A percentile compares a stretch with the other conserved stretches of the same genome.
These are phyloP conservation scores for Botrytis byssoidea DNA, from an alignment of 2,329 filamentous ascomycete genomes.

Conservation along the genomic window DNA sequence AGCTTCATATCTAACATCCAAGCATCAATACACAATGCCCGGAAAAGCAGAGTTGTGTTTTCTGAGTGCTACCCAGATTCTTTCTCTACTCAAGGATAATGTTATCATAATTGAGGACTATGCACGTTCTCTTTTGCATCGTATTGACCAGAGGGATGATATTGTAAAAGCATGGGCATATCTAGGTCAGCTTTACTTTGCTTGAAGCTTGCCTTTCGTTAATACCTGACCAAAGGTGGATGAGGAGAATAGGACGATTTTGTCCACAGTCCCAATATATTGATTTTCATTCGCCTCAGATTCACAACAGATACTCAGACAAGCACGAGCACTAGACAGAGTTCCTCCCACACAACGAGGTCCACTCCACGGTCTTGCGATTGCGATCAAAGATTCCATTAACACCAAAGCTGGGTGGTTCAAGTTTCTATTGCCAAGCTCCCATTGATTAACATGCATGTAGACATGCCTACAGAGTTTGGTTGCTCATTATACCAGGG, in stretches of 20 bases:
- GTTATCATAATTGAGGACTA: background rate
- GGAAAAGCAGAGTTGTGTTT: too few relatives aligned
- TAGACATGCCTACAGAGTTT: background rate
- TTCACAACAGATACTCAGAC: background rate
- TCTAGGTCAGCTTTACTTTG: background rate
- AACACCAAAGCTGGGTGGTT: background rate
- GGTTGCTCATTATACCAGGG: background rate
- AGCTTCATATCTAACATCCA: background rate
- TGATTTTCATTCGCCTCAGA: background rate
- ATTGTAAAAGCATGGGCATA: background rate
- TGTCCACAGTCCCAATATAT: background rate
- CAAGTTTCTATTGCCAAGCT: background rate
- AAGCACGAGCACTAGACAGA: background rate
- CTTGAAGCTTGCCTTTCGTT: too few relatives aligned
- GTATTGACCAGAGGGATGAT: background rate
- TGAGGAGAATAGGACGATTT: too few relatives aligned
- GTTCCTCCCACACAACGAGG: background rate
- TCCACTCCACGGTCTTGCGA: too few relatives aligned
- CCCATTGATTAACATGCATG: background rate
- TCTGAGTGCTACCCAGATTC: background rate
- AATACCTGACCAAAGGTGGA: too few relatives aligned
- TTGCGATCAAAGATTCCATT: background rate
- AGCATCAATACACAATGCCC: background rate
- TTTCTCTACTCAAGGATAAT: background rate
- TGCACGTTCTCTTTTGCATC: background rate